Base-by-base conservation (phyloP, 2,329 filamentous ascomycete species). In the Fusarium tupiense region DNA sequence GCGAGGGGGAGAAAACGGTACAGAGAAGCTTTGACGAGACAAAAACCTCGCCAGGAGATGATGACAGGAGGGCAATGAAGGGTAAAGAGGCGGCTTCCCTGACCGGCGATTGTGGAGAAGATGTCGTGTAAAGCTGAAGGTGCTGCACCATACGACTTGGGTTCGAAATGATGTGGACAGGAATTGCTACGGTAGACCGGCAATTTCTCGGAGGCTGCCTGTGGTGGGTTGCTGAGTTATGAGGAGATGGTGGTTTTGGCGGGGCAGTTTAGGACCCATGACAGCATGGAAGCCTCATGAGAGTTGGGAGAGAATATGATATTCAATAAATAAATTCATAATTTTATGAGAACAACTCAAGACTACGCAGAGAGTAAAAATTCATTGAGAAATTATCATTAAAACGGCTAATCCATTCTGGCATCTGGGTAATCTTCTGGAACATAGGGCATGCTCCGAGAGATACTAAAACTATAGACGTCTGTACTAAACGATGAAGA, bases 181-280 rank as follows among this genome's bases (percentile, higher is more conserved):
- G 69, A 78, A 78, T 78, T 78, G 71, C 60, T 78, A 69, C 73
- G 65, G 66, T 67, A 72, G 72, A 52, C 72, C 75, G 78, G 78
- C 72, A 80, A 79, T 78, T 79, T 79, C 72, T 80, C 78, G 78
- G 78, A 73, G 50, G 31, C n/a, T 24, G 67, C 70, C 65, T 70
- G 40, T 74, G 61, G 68, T 77, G 71, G 69, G 65, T 54, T 71
- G 59, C 68, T 74, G 67, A 61, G 60, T 56, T 65, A 69, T 77
- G 73, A 76, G 72, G 69, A 73, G 64, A 53, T 65, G 70, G 53
- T 75, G 56, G 35, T 70, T 76, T 73, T 73, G 72, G 74, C 64
- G 74, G 74, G 74, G 73, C 73, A 74, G 37, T 61, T 29, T 20
- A 67, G 64, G 59, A 65, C 62, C 53, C 69, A 74, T 70, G 72